A percentile compares a stretch with the other conserved stretches of the same genome.
Evolutionary conservation across 2,329 filamentous ascomycete genomes (phyloP).

Genomic region (Trichoderma harzianum): DNA sequence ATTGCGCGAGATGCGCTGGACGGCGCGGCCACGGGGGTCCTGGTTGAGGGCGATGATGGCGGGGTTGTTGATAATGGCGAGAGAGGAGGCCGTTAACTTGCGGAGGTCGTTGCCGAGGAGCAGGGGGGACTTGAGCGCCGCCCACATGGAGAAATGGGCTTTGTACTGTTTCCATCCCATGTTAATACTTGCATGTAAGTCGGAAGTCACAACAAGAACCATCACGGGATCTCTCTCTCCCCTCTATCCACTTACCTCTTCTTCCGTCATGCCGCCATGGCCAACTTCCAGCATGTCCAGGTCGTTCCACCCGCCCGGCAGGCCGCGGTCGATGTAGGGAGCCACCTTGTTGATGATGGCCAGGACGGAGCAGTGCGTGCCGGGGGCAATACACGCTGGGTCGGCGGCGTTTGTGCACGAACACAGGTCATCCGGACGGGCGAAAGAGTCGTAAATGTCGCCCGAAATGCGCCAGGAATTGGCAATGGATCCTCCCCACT

Average conservation of each 20-base stretch:
- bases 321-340: slow-evolving; percentile 6
- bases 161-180: slow-evolving; percentile 7
- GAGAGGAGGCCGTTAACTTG: slow-evolving; percentile 21
- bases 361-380: slow-evolving; percentile 17
- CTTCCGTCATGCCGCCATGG: slow-evolving; percentile 16
- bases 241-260: slow-evolving; percentile 1
- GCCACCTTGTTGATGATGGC: slow-evolving; percentile 17
- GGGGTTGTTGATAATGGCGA: slow-evolving; percentile 25
- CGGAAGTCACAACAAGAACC: neutral
- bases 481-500: slow-evolving; percentile 19
- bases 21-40: slow-evolving; percentile 30
- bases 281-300: slow-evolving; percentile 17
- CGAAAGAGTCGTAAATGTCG: slow-evolving; percentile 34
- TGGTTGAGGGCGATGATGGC: slow-evolving; percentile 34
- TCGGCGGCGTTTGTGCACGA: slow-evolving; percentile 14
- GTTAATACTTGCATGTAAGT: neutral
- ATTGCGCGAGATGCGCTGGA: slow-evolving; percentile 13
- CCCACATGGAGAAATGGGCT: slow-evolving; percentile 44
- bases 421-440: slow-evolving; percentile 20
- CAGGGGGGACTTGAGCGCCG: slow-evolving; percentile 43
- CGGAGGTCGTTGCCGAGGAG: slow-evolving; percentile 40
- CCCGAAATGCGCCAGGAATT: slow-evolving; percentile 36
- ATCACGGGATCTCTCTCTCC: neutral
- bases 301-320: slow-evolving; percentile 18
- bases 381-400: slow-evolving; percentile 13